Conservation (phyloP, 306 rosid genomes). For the Cucurbita argyrosperma region DNA sequence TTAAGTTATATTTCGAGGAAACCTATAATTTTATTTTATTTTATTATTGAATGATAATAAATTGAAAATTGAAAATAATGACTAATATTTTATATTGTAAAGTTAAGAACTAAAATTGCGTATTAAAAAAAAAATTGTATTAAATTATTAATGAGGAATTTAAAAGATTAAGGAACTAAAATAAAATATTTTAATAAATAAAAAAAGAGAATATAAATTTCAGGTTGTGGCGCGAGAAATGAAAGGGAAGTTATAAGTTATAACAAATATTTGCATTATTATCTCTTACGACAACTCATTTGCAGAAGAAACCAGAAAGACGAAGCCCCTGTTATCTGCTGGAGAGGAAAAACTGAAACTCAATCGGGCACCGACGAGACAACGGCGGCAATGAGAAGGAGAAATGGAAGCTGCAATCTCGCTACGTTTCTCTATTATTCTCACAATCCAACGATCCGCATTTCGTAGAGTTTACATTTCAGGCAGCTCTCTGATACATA, state of each 20-base stretch:
- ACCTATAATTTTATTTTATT: no score
- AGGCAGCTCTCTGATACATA: background rate
- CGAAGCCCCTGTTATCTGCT: background rate
- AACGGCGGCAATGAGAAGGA: background rate
- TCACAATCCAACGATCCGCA: background rate
- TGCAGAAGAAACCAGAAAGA: background rate
- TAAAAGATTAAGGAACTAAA: no score
- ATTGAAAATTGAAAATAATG: no score
- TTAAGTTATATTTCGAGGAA: no score
- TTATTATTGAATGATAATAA: background rate
- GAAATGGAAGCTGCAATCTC: background rate
- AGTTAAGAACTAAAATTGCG: background rate
- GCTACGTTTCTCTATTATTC: background rate
- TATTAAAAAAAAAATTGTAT: no score
- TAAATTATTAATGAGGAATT: no score
- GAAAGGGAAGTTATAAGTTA: background rate
- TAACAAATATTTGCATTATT: background rate
- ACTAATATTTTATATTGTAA: no score
- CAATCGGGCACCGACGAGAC: background rate
- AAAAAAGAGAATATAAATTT: background rate
- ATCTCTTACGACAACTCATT: slow-evolving; percentile 2
- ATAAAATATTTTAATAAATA: no score
- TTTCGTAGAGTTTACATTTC: background rate
- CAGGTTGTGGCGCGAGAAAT: background rate
- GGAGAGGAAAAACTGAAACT: background rate